A percentile compares a stretch with the other conserved stretches of the same genome.
Evolutionary conservation across 2,329 filamentous ascomycete species (phyloP).

Genomic region (Verticillium nonalfalfae): DNA sequence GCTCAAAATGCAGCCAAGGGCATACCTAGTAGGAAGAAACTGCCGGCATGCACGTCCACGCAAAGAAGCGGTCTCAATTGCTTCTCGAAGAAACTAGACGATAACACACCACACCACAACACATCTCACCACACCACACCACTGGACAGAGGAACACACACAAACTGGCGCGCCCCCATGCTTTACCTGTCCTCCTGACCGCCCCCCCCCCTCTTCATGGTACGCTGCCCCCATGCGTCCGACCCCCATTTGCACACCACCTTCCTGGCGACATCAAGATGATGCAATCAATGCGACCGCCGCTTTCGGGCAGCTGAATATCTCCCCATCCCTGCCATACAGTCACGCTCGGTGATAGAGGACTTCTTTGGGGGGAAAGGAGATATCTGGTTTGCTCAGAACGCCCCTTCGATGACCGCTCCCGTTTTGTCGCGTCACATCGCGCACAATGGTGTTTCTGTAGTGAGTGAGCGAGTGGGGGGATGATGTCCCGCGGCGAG

Average conservation of each 20-base stretch:
- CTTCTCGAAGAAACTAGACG: neutral
- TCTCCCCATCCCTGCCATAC: neutral
- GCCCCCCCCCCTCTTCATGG: neutral
- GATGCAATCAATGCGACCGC: neutral
- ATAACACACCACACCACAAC: neutral
- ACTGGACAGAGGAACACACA: neutral
- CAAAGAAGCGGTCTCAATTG: neutral
- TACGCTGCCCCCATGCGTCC: neutral
- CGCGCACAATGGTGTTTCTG: too few relatives aligned
- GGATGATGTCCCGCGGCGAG: too few relatives aligned
- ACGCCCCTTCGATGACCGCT: too few relatives aligned
- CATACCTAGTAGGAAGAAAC: neutral
- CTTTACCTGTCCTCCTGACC: neutral
- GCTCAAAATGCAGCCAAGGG: neutral
- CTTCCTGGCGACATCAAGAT: neutral
- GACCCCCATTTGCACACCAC: neutral
- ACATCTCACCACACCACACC: neutral
- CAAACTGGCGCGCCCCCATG: neutral
- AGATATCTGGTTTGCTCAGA: too few relatives aligned
- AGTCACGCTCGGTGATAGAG: neutral
- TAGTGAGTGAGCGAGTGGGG: too few relatives aligned
- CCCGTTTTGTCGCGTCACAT: too few relatives aligned
- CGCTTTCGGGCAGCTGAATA: neutral
- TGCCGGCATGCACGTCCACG: neutral
- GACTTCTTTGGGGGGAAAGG: too few relatives aligned